Percentiles rank a stretch among this genome's conserved stretches.
phyloP scores from a whole-genome alignment of 257 asterid genomes.

The Dorcoceras hygrometricum region DNA sequence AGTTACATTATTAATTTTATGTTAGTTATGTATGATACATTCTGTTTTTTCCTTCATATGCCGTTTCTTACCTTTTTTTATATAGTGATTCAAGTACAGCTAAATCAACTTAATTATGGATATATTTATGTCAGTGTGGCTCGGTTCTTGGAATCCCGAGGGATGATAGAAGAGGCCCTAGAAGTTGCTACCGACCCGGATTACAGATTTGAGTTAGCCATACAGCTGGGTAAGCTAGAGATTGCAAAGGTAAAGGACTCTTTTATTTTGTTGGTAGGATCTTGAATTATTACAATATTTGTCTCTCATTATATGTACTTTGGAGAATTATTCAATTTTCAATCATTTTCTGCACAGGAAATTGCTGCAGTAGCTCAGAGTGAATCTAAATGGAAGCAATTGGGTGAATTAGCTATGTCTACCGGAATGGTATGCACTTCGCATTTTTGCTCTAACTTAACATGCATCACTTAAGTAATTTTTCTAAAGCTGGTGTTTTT shows the following conservation, averaged over 20 bases:
- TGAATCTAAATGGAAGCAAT: constrained; percentile 92
- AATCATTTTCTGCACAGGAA: constrained; percentile 48
- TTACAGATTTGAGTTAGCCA: constrained; percentile 94
- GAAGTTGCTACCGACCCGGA: constrained; percentile 94
- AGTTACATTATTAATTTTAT: not conserved
- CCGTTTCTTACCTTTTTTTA: constrained; percentile 20
- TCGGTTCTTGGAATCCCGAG: constrained; percentile 94
- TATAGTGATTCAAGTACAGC: constrained; percentile 2
- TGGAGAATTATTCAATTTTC: constrained; percentile 9
- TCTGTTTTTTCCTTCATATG: constrained; percentile 10
- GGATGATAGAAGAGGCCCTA: constrained; percentile 87
- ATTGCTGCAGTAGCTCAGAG: constrained; percentile 74
- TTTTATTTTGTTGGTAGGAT: constrained; percentile 4
- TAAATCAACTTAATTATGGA: constrained; percentile 20
- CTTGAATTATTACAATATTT: constrained; percentile 11
- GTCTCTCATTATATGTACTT: constrained; percentile 16
- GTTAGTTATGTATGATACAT: constrained; percentile 3
- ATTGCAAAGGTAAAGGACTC: constrained; percentile 67
- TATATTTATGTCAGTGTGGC: constrained; percentile 65
- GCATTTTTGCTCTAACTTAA: constrained; percentile 19
- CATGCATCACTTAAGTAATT: constrained; percentile 12
- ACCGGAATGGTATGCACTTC: constrained; percentile 67
- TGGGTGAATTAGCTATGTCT: constrained; percentile 98
- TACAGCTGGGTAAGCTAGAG: constrained; percentile 82
- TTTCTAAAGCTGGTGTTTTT: constrained; percentile 6